Conservation (phyloP, 208 protist genomes). For the Tritrichomonas musculus region DNA sequence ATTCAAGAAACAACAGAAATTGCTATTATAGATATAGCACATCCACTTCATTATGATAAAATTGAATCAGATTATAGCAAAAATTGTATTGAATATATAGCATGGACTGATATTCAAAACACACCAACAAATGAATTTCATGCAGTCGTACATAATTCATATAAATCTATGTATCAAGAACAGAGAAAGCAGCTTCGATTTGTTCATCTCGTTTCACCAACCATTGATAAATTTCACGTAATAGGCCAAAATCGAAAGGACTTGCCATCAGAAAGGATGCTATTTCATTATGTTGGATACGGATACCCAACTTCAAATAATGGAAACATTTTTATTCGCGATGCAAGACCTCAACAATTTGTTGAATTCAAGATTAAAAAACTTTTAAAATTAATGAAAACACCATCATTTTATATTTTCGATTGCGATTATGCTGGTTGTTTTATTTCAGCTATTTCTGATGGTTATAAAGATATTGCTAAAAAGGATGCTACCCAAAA, state of each 20-base stretch:
- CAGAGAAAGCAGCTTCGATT: neutral
- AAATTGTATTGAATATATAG: neutral
- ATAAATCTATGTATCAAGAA: neutral
- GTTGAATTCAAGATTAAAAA: neutral
- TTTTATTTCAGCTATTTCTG: neutral
- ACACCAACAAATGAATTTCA: neutral
- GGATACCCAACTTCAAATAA: neutral
- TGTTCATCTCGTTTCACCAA: neutral
- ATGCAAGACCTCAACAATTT: neutral
- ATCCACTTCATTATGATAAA: neutral
- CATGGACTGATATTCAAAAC: neutral
- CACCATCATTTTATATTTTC: slow-evolving; percentile 10
- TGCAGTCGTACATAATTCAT: neutral
- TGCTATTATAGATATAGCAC: neutral
- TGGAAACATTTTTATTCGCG: neutral
- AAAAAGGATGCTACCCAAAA: no score
- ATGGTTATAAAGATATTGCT: no score
- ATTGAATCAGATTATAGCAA: neutral
- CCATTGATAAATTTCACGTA: neutral
- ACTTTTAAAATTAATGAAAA: neutral
- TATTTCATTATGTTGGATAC: slow-evolving; percentile 23
- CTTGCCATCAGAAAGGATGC: neutral
- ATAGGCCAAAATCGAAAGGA: neutral
- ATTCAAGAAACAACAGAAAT: neutral
- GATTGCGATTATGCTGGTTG: neutral